These are phyloP conservation scores for Trichoderma asperelloides DNA, from an alignment of 495 filamentous ascomycete species.

Conservation along the genomic window DNA sequence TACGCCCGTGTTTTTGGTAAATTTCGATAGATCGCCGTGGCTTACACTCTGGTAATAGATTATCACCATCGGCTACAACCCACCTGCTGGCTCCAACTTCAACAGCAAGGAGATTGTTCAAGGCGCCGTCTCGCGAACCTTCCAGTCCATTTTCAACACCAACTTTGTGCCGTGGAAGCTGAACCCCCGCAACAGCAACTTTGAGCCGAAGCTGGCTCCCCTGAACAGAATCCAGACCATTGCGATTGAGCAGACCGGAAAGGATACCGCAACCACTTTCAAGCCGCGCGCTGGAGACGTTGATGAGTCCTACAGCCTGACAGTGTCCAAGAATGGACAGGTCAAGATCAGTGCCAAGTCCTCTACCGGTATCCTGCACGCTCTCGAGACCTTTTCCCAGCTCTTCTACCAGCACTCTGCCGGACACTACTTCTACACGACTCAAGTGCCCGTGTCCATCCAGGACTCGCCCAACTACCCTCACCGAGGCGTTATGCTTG, in stretches of 20 bases:
- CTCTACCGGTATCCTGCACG: constrained; percentile 56
- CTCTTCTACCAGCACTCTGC: constrained; percentile 62
- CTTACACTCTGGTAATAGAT: neutral
- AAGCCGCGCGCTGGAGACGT: constrained; percentile 54
- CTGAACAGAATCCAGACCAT: constrained; percentile 45
- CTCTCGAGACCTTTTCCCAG: constrained; percentile 63
- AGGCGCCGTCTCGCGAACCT: constrained; percentile 35
- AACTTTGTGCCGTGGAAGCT: constrained; percentile 72
- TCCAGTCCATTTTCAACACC: constrained; percentile 46
- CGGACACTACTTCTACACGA: constrained; percentile 50
- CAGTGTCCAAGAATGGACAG: constrained; percentile 40
- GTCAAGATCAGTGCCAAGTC: constrained; percentile 54
- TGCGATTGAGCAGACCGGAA: constrained; percentile 46
- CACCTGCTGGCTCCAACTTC: constrained; percentile 20
- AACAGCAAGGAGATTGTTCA: constrained; percentile 40
- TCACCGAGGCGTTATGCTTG: constrained; percentile 68
- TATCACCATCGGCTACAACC: constrained; percentile 27
- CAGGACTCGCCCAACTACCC: constrained; percentile 55
- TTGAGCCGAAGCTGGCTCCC: constrained; percentile 46
- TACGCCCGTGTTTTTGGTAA: neutral
- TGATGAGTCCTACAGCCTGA: constrained; percentile 66
- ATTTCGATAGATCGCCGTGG: too few species aligned
- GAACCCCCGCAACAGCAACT: constrained; percentile 46
- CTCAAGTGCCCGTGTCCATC: constrained; percentile 56
- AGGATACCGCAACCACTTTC: constrained; percentile 44